These are phyloP conservation scores for Rhynchosporium graminicola DNA, from an alignment of 2,329 filamentous ascomycete genomes.

Conservation along the genomic window DNA sequence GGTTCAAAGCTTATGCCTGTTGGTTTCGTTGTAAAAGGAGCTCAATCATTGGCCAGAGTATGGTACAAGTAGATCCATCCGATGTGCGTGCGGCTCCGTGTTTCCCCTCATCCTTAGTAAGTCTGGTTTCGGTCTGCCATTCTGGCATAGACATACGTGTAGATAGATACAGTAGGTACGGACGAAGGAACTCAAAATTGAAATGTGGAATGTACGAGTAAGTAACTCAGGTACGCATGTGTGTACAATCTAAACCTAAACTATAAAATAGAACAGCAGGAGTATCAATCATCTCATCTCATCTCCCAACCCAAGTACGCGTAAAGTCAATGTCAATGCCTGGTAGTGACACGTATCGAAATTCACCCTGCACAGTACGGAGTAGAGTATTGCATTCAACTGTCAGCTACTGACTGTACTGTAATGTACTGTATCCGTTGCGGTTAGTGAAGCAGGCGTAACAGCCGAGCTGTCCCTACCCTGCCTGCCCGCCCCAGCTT, in stretches of 20 bases:
- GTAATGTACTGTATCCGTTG: not conserved
- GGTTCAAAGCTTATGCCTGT: not conserved
- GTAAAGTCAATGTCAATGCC: not conserved
- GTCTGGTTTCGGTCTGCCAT: not conserved
- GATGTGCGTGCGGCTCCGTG: slow-evolving; percentile 4
- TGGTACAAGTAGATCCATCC: not conserved
- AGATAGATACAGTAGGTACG: too few species aligned
- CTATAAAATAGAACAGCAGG: not conserved
- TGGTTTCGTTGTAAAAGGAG: not conserved
- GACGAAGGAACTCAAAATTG: not conserved
- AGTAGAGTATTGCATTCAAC: not conserved
- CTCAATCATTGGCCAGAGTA: slow-evolving; percentile 12
- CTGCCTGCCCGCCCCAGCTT: slow-evolving; percentile 1
- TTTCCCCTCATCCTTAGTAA: not conserved
- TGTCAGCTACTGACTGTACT: not conserved
- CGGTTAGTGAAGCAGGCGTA: slow-evolving; percentile 1
- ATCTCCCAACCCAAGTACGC: not conserved
- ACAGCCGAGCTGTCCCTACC: not conserved
- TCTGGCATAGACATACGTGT: not conserved
- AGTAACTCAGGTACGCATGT: not conserved
- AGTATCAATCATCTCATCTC: not conserved
- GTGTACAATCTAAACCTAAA: not conserved
- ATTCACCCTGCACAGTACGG: slow-evolving; percentile 9
- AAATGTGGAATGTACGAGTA: not conserved
- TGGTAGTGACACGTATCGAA: slow-evolving; percentile 12